phyloP scores from a whole-genome alignment of 108 stramenopile species.

The Cylindrotheca fusiformis region DNA sequence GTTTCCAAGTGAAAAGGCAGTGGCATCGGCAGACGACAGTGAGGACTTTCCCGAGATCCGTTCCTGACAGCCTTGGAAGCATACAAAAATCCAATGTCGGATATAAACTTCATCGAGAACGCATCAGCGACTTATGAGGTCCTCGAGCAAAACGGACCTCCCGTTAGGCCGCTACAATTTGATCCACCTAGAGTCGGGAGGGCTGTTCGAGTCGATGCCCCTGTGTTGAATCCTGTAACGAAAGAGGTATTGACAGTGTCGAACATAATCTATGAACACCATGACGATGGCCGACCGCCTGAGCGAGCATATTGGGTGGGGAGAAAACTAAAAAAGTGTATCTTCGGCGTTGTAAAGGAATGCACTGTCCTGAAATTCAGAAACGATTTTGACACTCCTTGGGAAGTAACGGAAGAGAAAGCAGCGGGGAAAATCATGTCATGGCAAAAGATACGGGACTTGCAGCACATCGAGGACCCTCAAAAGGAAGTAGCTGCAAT shows the following conservation, averaged over 20 bases:
- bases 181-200: slow-evolving; percentile 37
- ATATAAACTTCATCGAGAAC: slow-evolving; percentile 50
- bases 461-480: slow-evolving; percentile 75
- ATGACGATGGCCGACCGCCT: slow-evolving; percentile 54
- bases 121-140: slow-evolving; percentile 50
- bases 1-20: no score
- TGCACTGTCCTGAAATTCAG: slow-evolving; percentile 64
- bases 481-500: slow-evolving; percentile 89
- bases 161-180: slow-evolving; percentile 41
- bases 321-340: slow-evolving; percentile 72
- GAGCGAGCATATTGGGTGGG: slow-evolving; percentile 74
- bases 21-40: not conserved
- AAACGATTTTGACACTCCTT: slow-evolving; percentile 49
- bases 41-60: no score
- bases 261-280: slow-evolving; percentile 67
- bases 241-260: slow-evolving; percentile 49
- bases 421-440: slow-evolving; percentile 79
- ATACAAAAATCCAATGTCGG: slow-evolving; percentile 25
- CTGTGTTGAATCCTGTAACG: slow-evolving; percentile 61
- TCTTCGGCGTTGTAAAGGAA: slow-evolving; percentile 76
- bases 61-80: slow-evolving; percentile 1
- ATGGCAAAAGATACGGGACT: slow-evolving; percentile 52
- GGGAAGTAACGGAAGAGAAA: slow-evolving; percentile 70
- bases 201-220: slow-evolving; percentile 61
- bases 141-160: slow-evolving; percentile 43